Base-by-base conservation (phyloP, 2,329 filamentous ascomycete genomes). In the Stagonosporopsis cucurbitacearum region DNA sequence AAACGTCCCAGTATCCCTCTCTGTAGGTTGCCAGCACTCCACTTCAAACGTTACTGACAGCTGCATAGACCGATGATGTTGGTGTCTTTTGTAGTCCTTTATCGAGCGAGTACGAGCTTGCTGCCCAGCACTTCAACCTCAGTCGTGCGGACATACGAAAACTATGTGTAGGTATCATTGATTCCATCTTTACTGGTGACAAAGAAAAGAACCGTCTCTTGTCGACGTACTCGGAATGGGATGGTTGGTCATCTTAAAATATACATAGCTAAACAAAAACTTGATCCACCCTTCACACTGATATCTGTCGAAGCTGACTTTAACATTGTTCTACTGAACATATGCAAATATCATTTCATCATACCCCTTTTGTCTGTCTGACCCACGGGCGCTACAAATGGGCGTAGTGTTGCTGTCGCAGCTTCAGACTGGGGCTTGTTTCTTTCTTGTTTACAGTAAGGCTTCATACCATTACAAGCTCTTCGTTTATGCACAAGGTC, bases 71-170 rank as follows among this genome's bases (percentile, higher is more conserved):
- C 1, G 91, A 95, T 69, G 90, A 95, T 66, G 88, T 94, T 9
- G 91, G 90, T 2, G 86, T 95, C 20, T 95, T 95, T 66, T 88
- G 87, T 45, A 93, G 89, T 67, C 81, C 85, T 0, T 75, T 93
- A 4, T 92, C 89, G 0, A 87, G 92, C 63, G 91, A 96, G 72
- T 94, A 93, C 73, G 77, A 81, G 7, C 82, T 95, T 2, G 88
- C 89, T 3, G 86, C 88, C 1, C 75, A 87, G 62, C 86, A 93
- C 69, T 95, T 95, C 66, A 71, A 75, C 0, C 79, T 95, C 13
- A 69, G 63, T 25, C 72, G 76, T 13, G 52, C 63, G 1, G 78
- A 83, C 20, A 63, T 87, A 7, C 79, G 85, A 51, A 71, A 72
- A 0, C 74, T 94, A 19, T 86, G 84, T n/a, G 81, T 82, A 44